A percentile compares a stretch with the other conserved stretches of the same genome.
Evolutionary conservation across 257 asterid species (phyloP).

Genomic region (Coffea eugenioides): DNA sequence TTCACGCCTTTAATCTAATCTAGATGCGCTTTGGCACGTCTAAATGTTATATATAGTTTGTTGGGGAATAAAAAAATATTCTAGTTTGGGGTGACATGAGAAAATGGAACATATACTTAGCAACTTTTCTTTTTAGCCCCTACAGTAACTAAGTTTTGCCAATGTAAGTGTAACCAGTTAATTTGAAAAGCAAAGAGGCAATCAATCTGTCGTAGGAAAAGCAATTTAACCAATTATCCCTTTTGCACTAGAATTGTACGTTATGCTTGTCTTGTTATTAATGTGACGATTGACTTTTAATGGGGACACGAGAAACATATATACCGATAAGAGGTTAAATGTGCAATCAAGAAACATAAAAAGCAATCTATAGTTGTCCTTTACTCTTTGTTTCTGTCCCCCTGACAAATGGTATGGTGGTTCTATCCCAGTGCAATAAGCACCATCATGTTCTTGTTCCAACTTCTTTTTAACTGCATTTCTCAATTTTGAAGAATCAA

Average conservation of each 20-base stretch:
- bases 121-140: too few relatives aligned
- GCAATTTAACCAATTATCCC: not conserved
- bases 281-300: too few relatives aligned
- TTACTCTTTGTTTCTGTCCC: not conserved
- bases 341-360: not conserved
- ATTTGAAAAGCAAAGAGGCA: too few relatives aligned
- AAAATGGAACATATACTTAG: not conserved
- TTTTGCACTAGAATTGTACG: not conserved
- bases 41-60: too few relatives aligned
- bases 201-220: not conserved
- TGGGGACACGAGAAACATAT: not conserved
- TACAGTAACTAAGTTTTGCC: too few relatives aligned
- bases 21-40: too few relatives aligned
- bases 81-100: not conserved
- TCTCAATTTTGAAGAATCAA: not conserved
- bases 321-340: not conserved
- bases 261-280: too few relatives aligned
- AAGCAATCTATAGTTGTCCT: not conserved
- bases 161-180: too few relatives aligned
- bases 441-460: not conserved
- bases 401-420: not conserved
- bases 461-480: not conserved
- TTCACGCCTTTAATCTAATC: too few relatives aligned
- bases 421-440: not conserved
- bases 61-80: too few relatives aligned